These are phyloP conservation scores for Kwoniella europaea DNA, from an alignment of 768 basidiomycete species.

Conservation along the genomic window DNA sequence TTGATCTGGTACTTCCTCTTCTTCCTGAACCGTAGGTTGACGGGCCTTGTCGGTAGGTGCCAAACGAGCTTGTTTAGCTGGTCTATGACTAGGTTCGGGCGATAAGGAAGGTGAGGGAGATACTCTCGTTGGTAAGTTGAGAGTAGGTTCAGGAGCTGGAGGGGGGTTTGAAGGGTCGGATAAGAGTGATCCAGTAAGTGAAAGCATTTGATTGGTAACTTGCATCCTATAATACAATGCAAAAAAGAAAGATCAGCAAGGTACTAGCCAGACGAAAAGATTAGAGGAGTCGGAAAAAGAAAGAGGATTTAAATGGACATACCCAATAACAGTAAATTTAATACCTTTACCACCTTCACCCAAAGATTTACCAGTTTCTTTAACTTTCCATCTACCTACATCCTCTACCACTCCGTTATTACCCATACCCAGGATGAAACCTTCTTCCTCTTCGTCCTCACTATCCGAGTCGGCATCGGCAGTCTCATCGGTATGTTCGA, in stretches of 20 bases:
- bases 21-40: not conserved
- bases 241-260: not conserved
- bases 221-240: conserved; percentile 66
- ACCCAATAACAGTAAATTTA: conserved; percentile 90
- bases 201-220: conserved; percentile 91
- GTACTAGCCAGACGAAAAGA: no score
- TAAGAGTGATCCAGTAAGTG: conserved; percentile 67
- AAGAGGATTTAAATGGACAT: conserved; percentile 44
- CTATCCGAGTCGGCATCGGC: conserved; percentile 46
- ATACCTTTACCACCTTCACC: conserved; percentile 72
- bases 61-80: conserved; percentile 15
- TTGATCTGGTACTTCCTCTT: conserved; percentile 36
- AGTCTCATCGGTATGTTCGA: conserved; percentile 70
- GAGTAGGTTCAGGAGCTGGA: conserved; percentile 29
- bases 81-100: conserved; percentile 27
- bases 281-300: no score
- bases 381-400: conserved; percentile 80
- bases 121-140: conserved; percentile 8
- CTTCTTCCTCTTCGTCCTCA: conserved; percentile 35
- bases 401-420: conserved; percentile 59
- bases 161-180: conserved; percentile 45
- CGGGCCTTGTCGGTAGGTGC: not conserved
- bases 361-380: conserved; percentile 69
- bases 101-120: conserved; percentile 35
- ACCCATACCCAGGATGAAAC: conserved; percentile 7